A percentile compares a stretch with the other conserved stretches of the same genome.
phyloP scores from a whole-genome alignment of 1,284 basidiomycete genomes.

The Meripilus lineatus region DNA sequence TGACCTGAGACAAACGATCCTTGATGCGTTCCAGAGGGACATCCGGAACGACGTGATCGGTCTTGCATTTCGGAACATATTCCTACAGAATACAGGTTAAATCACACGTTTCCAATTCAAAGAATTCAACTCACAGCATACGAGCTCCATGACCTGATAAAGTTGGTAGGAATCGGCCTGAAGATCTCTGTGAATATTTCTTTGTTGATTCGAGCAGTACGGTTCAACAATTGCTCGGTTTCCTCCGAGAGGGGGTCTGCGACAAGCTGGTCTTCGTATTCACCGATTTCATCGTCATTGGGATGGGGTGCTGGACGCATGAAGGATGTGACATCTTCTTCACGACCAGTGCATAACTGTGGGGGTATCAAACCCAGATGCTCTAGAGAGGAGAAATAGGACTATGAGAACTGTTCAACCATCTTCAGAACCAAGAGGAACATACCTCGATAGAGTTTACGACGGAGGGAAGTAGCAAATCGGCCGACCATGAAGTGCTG shows the following conservation, averaged over 20 bases:
- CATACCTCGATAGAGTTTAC: slow-evolving; percentile 71
- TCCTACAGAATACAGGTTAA: slow-evolving; percentile 33
- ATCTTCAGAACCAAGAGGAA: neutral
- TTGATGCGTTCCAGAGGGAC: slow-evolving; percentile 67
- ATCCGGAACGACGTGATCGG: slow-evolving; percentile 76
- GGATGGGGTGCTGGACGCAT: slow-evolving; percentile 78
- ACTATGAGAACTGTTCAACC: slow-evolving; percentile 1
- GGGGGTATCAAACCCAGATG: slow-evolving; percentile 81
- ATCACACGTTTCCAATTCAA: slow-evolving; percentile 4
- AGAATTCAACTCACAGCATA: slow-evolving; percentile 57
- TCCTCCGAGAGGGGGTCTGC: slow-evolving; percentile 74
- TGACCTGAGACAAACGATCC: slow-evolving; percentile 64
- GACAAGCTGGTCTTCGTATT: slow-evolving; percentile 61
- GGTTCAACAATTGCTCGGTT: slow-evolving; percentile 60
- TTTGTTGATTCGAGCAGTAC: slow-evolving; percentile 75
- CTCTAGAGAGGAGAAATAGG: slow-evolving; percentile 42
- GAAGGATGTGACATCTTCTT: slow-evolving; percentile 47
- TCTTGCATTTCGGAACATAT: slow-evolving; percentile 72
- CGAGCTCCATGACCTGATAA: slow-evolving; percentile 70
- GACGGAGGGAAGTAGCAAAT: slow-evolving; percentile 75
- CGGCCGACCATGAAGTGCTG: slow-evolving; percentile 60
- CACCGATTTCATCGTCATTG: slow-evolving; percentile 61
- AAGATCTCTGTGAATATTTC: slow-evolving; percentile 82
- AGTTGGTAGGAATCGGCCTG: slow-evolving; percentile 76
- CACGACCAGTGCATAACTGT: slow-evolving; percentile 38